A percentile compares a stretch with the other conserved stretches of the same genome.
Conservation (phyloP, 495 filamentous ascomycete species). For the Neurospora hispaniola region DNA sequence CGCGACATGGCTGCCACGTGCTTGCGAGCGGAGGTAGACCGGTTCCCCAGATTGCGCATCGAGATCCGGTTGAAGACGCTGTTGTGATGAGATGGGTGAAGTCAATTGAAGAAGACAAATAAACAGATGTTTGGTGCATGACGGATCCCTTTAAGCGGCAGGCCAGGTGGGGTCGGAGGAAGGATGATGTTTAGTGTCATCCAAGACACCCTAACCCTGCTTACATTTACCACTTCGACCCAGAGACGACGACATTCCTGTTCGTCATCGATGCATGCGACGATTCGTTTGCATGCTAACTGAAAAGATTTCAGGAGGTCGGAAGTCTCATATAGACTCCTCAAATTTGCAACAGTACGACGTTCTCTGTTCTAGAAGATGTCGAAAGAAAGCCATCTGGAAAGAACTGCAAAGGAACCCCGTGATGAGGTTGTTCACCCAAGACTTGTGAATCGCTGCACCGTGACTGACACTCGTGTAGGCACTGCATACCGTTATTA, state of each 20-base stretch:
- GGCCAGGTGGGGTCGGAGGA: background rate
- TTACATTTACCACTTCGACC: background rate
- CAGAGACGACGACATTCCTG: background rate
- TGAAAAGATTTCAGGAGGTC: background rate
- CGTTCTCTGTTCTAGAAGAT: background rate
- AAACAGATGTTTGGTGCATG: background rate
- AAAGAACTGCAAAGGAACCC: slow-evolving; percentile 63
- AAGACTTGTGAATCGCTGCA: background rate
- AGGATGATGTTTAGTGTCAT: background rate
- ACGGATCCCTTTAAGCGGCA: background rate
- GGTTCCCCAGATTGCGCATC: background rate
- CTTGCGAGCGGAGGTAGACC: background rate
- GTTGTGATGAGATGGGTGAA: background rate
- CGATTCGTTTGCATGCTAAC: background rate
- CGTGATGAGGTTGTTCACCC: slow-evolving; percentile 40
- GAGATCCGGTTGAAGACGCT: background rate
- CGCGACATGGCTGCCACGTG: background rate
- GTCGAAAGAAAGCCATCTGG: slow-evolving; percentile 32
- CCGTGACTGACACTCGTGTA: slow-evolving; percentile 17
- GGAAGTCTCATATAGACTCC: background rate
- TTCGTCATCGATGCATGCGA: background rate
- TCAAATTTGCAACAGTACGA: background rate
- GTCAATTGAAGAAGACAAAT: background rate
- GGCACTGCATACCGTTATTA: slow-evolving; percentile 29
- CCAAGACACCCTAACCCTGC: background rate